Evolutionary conservation across 2,329 filamentous ascomycete genomes (phyloP), one percentile per base, ranked within the genome.

Genomic region (Sarocladium strictum): DNA sequence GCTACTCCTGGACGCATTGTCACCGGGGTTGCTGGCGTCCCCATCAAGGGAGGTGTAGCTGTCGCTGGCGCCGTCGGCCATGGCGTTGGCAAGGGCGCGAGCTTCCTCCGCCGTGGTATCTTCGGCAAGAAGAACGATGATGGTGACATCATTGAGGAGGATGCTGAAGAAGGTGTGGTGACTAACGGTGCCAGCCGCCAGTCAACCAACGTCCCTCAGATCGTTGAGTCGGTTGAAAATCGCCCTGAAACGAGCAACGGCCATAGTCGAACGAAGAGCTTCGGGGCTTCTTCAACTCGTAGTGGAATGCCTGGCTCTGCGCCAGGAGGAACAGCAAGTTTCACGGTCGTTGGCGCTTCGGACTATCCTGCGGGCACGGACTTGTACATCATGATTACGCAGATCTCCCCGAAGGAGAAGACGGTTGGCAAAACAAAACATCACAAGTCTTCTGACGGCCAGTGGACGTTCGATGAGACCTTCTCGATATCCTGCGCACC

Each of bases 401-500:
- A 89, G 61, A 66, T 89, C 32, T 75, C 77, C 3, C 72, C 83
- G 47, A 92, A 87, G 70, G 80, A 76, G 51, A 97, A 94, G 73
- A 82, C 87, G 45, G 76, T 99, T 45, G 85, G 92, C 73, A 97
- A 97, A 76, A 97, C 92, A 21, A 96, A 96, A 68, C 87, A 94
- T 59, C 82, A 89, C 73, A 96, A 96, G 69, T 80, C 86, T 1
- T 73, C 81, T 2, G 75, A 74, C 1, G 89, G 87, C 1, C 72
- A 78, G 3, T 81, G 89, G 58, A 78, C 75, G 17, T 96, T 84
- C 68, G 85, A 90, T 59, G 90, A 96, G 67, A 85, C 83, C 1
- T 93, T 94, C 76, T 91, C 85, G 64, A 78, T 88, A 21, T 76
- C 79, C 11, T 95, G 91, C 71, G 81, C 86, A 1, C 85, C 93